Base-by-base conservation (phyloP, 192 early-diverging fungal species). In the Backusella tarrabulga region DNA sequence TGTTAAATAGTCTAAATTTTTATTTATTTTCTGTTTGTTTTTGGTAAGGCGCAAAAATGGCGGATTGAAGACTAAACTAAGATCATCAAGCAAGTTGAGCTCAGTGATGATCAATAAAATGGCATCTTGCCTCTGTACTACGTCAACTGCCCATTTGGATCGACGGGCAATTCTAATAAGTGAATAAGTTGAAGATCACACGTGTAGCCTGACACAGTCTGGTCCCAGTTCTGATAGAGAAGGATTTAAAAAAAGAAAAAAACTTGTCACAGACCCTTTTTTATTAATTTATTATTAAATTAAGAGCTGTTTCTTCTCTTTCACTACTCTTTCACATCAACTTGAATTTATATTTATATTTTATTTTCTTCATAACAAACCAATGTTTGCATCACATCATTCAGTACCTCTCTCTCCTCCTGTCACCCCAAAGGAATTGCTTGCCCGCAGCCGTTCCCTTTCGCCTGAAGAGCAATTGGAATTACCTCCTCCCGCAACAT, bases 401-500 rank as follows among this genome's bases (percentile, higher is more conserved):
- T 63, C 56, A 63, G 56, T 72, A 19, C 73, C 56, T 29, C 35
- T 38, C 19, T 74, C 73, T 66, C 73, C 73, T 63, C 73, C 73
- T 11, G 54, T 66, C 4, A 74, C 73, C 26, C 73, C 73, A 74
- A 74, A 74, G 23, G 36, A 63, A 26, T 60, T 68, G 1, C 35
- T 36, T 23, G 1, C 11, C 26, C 34, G 40, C 9, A 70, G 35
- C 15, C 35, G 68, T 29, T 17, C 44, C 50, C 34, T 21, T 50
- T 73, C 44, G 34, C 19, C 52, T 63, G 56, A 70, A 8, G 68
- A 70, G 0, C 67, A 68, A 70, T 70, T 70, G 38, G 35, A 70
- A 21, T 41, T 70, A 70, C 68, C 68, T 36, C 72, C 72, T 50
- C 56, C 56, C 38, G 50, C 50, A 7, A n/a, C 29, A 26, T 38